Evolutionary conservation across 2,329 filamentous ascomycete genomes (phyloP), one percentile per base, ranked within the genome.

Genomic region (Pseudogymnoascus sp.): DNA sequence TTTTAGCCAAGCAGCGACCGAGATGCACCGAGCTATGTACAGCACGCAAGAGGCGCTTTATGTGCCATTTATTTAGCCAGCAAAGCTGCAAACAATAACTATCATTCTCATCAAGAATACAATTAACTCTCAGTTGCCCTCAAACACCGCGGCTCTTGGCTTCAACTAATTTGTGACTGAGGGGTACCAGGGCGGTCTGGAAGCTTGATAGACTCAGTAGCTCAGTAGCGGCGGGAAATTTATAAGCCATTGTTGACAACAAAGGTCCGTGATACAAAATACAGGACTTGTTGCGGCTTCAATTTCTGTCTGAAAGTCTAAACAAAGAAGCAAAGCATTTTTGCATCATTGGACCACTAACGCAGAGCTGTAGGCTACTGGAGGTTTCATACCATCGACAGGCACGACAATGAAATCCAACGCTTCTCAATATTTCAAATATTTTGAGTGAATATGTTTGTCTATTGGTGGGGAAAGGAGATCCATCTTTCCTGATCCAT

Each of bases 111-210:
- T 33, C 10, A 35, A 31, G 10, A 15, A 15, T 55, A 33, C 35
- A n/a, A 51, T 7, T 33, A 35, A 33, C 15, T 6, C 48, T 21
- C 9, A 33, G 7, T 55, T 33, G 15, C 48, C 48, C 29, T 55
- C 48, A 13, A 12, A 55, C 15, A 8, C 27, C 15, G 9, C 7
- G 29, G 48, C 29, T 21, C 29, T 33, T 55, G 29, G 15, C 48
- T 51, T 15, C 21, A 31, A 51, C 27, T 31, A 51, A 51, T 35
- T 29, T 15, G 48, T 12, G 48, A 33, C 15, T 17, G 15, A 55
- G 48, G 48, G 48, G n/a, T 55, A 55, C 48, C 29, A 55, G 48
- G 21, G 29, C 29, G 48, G 48, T 55, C 48, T 55, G 48, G 48
- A 55, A 55, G 48, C 48, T 55, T 55, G 29, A 55, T 33, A 33